Conservation (phyloP, 345 rosid species). For the Linum usitatissimum region DNA sequence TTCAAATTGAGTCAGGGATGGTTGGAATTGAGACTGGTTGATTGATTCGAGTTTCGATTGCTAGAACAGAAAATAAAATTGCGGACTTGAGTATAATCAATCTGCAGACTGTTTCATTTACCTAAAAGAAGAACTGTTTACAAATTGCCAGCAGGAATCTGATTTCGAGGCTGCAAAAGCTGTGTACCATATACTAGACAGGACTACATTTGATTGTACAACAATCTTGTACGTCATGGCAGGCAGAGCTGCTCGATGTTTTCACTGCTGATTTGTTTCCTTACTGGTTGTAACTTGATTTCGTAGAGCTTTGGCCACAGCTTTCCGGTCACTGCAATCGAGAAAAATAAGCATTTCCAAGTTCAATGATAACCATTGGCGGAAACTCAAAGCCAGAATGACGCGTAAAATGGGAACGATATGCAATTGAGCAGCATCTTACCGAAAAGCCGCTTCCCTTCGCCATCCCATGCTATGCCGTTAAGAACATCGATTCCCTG, state of each 20-base stretch:
- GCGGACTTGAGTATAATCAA: no score
- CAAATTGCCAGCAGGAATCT: no score
- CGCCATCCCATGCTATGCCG: constrained; percentile 89
- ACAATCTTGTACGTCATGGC: not conserved
- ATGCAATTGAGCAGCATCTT: constrained; percentile 15
- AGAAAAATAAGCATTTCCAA: not conserved
- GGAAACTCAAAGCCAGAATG: not conserved
- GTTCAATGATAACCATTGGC: not conserved
- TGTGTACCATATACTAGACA: no score
- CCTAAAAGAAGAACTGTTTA: no score
- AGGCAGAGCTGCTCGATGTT: constrained; percentile 38
- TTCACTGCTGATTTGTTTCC: constrained; percentile 14
- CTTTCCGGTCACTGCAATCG: constrained; percentile 73
- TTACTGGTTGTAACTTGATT: constrained; percentile 43
- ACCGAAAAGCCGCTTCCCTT: constrained; percentile 59
- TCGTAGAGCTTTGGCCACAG: constrained; percentile 79
- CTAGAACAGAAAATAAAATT: no score
- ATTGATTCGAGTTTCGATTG: no score
- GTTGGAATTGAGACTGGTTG: no score
- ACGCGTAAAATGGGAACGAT: not conserved
- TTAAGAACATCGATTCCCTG: constrained; percentile 81
- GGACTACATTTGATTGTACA: no score
- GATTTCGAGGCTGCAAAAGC: no score
- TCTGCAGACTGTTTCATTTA: no score
- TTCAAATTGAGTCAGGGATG: no score